Evolutionary conservation across 2,329 filamentous ascomycete species (phyloP).

Genomic region (Ceratocystis cubensis): DNA sequence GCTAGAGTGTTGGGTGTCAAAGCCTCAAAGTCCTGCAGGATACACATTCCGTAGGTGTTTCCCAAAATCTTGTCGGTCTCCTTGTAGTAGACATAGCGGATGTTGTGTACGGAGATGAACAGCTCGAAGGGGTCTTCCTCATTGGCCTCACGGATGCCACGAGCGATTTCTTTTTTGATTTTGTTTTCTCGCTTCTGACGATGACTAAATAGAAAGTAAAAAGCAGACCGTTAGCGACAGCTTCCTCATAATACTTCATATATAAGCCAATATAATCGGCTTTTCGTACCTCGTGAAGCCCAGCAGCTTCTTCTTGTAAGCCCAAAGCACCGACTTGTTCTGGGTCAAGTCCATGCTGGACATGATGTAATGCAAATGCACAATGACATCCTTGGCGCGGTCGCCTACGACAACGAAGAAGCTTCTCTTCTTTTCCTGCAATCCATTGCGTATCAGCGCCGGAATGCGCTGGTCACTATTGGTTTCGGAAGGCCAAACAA

Average conservation of each 20-base stretch:
- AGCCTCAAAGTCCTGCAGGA: slow-evolving; percentile 94
- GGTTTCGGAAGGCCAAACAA: slow-evolving; percentile 2
- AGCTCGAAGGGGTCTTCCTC: slow-evolving; percentile 92
- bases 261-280: neutral
- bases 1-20: slow-evolving; percentile 94
- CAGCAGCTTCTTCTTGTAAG: slow-evolving; percentile 94
- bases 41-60: slow-evolving; percentile 97
- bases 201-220: slow-evolving; percentile 44
- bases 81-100: slow-evolving; percentile 99
- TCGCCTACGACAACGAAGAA: slow-evolving; percentile 97
- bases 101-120: slow-evolving; percentile 90
- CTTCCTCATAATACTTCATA: neutral
- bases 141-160: slow-evolving; percentile 84
- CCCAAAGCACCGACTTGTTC: slow-evolving; percentile 87
- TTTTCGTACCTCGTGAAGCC: slow-evolving; percentile 62
- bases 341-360: slow-evolving; percentile 80
- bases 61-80: slow-evolving; percentile 98
- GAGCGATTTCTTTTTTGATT: slow-evolving; percentile 96
- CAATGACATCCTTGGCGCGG: slow-evolving; percentile 88
- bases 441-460: slow-evolving; percentile 78
- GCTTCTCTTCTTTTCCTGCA: slow-evolving; percentile 92
- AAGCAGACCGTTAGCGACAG: neutral
- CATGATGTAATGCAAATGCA: slow-evolving; percentile 85
- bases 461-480: slow-evolving; percentile 75
- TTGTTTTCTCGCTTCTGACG: slow-evolving; percentile 96